Conservation (phyloP, 148 eudicot species). For the Polygonum aviculare region DNA sequence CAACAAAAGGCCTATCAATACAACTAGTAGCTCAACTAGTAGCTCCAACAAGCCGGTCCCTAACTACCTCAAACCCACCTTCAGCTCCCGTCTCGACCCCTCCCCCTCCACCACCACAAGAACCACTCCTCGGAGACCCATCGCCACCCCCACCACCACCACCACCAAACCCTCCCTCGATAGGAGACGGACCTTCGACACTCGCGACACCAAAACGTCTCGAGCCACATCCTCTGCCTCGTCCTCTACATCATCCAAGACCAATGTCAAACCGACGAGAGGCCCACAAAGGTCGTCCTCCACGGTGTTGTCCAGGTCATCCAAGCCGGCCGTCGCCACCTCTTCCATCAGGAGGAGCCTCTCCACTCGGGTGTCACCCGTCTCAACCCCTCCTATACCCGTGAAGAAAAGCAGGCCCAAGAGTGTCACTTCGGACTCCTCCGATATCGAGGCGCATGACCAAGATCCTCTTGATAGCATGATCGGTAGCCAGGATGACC, state of each 20-base stretch:
- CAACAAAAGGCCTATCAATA: background rate
- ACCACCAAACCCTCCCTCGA: conserved; percentile 12
- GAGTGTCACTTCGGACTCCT: conserved; percentile 27
- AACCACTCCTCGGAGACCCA: background rate
- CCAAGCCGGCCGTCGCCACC: background rate
- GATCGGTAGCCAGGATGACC: conserved; percentile 19
- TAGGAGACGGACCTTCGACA: conserved; percentile 44
- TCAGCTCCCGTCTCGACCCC: background rate
- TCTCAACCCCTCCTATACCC: background rate
- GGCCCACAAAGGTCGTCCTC: background rate
- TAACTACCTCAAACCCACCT: conserved; percentile 7
- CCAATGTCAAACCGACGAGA: background rate
- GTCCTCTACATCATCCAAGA: background rate
- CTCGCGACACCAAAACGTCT: background rate
- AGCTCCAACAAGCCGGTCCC: background rate
- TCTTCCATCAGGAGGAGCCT: conserved; percentile 2
- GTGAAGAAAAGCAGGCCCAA: conserved; percentile 20
- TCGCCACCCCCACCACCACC: background rate
- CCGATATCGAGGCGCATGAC: background rate
- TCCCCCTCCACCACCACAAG: background rate
- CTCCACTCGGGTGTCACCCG: background rate
- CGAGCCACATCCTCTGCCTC: background rate
- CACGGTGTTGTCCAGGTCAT: background rate
- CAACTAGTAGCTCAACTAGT: background rate
- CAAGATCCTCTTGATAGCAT: conserved; percentile 14